A percentile compares a stretch with the other conserved stretches of the same genome.
phyloP scores from a whole-genome alignment of 2,329 filamentous ascomycete species.

The Eutypella sp. region DNA sequence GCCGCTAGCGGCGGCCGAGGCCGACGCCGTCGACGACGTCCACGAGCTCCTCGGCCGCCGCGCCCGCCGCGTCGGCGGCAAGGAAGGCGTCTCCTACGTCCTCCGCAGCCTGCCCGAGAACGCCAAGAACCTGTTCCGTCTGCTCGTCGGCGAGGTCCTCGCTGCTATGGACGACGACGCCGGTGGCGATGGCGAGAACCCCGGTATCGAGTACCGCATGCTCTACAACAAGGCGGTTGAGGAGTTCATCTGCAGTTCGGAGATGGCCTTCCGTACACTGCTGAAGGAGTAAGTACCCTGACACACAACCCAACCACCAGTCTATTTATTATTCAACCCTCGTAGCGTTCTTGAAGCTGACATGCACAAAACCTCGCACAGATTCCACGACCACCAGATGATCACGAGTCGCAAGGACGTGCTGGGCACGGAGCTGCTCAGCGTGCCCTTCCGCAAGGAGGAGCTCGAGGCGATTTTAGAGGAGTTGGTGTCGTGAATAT shows the following conservation, averaged over 20 bases:
- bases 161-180: constrained; percentile 62
- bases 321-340: too few species aligned
- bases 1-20: constrained; percentile 60
- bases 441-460: constrained; percentile 79
- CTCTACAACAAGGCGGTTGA: constrained; percentile 94
- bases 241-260: constrained; percentile 94
- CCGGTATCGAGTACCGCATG: constrained; percentile 82
- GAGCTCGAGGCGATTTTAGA: constrained; percentile 87
- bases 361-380: constrained; percentile 30
- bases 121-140: constrained; percentile 77
- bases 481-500: constrained; percentile 49
- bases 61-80: constrained; percentile 74
- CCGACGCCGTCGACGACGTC: constrained; percentile 85
- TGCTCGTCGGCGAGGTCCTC: constrained; percentile 81
- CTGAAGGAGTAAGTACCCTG: constrained; percentile 70
- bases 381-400: constrained; percentile 97
- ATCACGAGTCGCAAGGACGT: constrained; percentile 83
- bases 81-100: constrained; percentile 88
- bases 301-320: constrained; percentile 17
- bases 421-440: constrained; percentile 77
- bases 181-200: constrained; percentile 45
- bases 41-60: constrained; percentile 81
- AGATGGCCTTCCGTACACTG: constrained; percentile 90
- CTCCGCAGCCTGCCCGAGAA: constrained; percentile 88
- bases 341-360: too few species aligned